A percentile compares a stretch with the other conserved stretches of the same genome.
Conservation (phyloP, 2,329 filamentous ascomycete species). For the Teratosphaeriaceae sp. region DNA sequence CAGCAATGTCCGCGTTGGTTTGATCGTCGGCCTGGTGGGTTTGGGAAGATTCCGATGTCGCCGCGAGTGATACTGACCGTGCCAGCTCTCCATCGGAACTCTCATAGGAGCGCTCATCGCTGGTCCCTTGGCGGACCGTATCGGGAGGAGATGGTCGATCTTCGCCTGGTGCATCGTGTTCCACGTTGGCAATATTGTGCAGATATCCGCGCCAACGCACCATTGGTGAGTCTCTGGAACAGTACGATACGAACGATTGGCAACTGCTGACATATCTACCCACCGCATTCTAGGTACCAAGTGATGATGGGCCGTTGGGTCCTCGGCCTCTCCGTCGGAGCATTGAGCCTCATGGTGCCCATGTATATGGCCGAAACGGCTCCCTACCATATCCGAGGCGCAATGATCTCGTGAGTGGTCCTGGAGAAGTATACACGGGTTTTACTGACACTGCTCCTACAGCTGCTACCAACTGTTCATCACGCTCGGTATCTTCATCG, state of each 20-base stretch:
- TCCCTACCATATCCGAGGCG: slow-evolving; percentile 57
- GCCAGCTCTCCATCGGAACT: too few species aligned
- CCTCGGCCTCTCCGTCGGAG: slow-evolving; percentile 60
- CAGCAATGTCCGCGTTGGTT: slow-evolving; percentile 54
- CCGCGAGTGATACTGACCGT: too few species aligned
- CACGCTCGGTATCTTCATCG: slow-evolving; percentile 57
- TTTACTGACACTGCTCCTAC: too few species aligned
- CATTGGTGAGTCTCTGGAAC: slow-evolving; percentile 10
- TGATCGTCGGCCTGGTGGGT: slow-evolving; percentile 54
- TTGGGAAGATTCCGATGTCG: too few species aligned
- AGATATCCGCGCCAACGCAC: slow-evolving; percentile 47
- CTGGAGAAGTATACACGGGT: too few species aligned
- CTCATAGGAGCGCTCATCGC: slow-evolving; percentile 51
- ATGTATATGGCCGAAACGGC: slow-evolving; percentile 64
- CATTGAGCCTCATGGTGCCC: slow-evolving; percentile 56
- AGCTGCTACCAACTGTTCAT: slow-evolving; percentile 59
- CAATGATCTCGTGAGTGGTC: too few species aligned
- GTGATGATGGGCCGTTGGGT: slow-evolving; percentile 58
- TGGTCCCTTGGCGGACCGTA: slow-evolving; percentile 54
- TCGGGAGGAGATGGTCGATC: slow-evolving; percentile 58
- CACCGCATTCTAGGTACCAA: too few species aligned
- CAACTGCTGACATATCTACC: too few species aligned
- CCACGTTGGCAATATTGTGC: slow-evolving; percentile 57
- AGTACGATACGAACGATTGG: too few species aligned
- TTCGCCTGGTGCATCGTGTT: slow-evolving; percentile 57